phyloP scores from a whole-genome alignment of 2,329 filamentous ascomycete genomes.

The Talaromyces albobiverticillius region DNA sequence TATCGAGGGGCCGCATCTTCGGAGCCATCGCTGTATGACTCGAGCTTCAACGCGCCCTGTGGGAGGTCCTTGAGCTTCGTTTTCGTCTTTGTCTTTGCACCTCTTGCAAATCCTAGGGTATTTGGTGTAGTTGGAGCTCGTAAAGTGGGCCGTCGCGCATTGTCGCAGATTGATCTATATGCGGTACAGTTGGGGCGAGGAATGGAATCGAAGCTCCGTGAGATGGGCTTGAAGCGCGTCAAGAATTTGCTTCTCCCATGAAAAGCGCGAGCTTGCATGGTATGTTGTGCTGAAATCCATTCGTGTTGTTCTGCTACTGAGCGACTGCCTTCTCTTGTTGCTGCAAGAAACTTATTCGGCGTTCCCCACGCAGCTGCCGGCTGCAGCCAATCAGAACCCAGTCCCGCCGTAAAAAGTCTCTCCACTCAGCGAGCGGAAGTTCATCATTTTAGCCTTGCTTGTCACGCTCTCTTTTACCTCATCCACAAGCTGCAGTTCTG shows the following conservation, averaged over 20 bases:
- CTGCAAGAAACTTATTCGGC: background rate
- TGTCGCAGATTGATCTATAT: background rate
- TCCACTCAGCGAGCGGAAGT: constrained; percentile 6
- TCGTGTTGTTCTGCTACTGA: background rate
- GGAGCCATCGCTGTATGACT: constrained; percentile 40
- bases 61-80: constrained; percentile 50
- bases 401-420: background rate
- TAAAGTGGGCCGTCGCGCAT: constrained; percentile 14
- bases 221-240: constrained; percentile 21
- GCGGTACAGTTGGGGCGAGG: background rate
- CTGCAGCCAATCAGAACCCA: constrained; percentile 6
- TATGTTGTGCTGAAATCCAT: background rate
- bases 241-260: background rate
- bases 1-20: constrained; percentile 59
- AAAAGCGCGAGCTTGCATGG: constrained; percentile 15
- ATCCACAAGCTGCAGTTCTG: background rate
- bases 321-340: constrained; percentile 14
- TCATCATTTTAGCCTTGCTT: constrained; percentile 6
- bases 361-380: constrained; percentile 3
- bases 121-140: constrained; percentile 14
- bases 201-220: background rate
- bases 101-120: constrained; percentile 21
- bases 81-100: constrained; percentile 36
- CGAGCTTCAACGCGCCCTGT: constrained; percentile 53
- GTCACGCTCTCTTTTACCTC: constrained; percentile 2